These are phyloP conservation scores for Tuber aestivum DNA, from an alignment of 495 filamentous ascomycete genomes.

Conservation along the genomic window DNA sequence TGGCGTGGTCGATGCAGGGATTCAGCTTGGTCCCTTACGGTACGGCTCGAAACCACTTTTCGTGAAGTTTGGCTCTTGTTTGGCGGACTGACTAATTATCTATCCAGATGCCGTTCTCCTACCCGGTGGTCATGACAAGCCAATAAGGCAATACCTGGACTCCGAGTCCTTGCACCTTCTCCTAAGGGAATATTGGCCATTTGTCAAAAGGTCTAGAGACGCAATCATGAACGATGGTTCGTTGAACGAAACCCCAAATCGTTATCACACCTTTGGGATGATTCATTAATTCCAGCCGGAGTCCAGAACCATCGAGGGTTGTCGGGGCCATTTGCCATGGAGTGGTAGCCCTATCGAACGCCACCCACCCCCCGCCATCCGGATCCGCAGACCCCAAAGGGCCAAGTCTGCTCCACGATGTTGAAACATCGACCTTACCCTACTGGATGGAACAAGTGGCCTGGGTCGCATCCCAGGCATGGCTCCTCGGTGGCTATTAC, in stretches of 20 bases:
- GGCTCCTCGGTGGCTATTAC: constrained; percentile 34
- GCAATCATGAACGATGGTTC: constrained; percentile 4
- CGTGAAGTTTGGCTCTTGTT: neutral
- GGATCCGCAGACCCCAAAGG: neutral
- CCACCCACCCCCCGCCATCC: constrained; percentile 10
- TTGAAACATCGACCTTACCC: constrained; percentile 35
- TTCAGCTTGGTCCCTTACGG: constrained; percentile 30
- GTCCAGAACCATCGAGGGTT: constrained; percentile 20
- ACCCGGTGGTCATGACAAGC: constrained; percentile 33
- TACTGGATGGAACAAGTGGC: constrained; percentile 35
- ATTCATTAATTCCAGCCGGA: neutral
- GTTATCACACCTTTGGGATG: neutral
- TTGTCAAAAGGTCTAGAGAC: constrained; percentile 5
- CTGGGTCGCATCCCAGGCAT: constrained; percentile 33
- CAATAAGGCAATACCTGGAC: constrained; percentile 35
- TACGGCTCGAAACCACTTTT: constrained; percentile 1
- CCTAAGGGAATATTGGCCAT: constrained; percentile 18
- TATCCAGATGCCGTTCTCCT: constrained; percentile 22
- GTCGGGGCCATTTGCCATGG: constrained; percentile 35
- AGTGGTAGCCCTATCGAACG: constrained; percentile 27
- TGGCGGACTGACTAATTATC: neutral
- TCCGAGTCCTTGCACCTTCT: constrained; percentile 25
- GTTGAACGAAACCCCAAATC: neutral
- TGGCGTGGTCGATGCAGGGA: constrained; percentile 13
- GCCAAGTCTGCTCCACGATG: constrained; percentile 21